Evolutionary conservation across 129 eudicot genomes (phyloP).

Genomic region (Rutidosis leptorrhynchoides): DNA sequence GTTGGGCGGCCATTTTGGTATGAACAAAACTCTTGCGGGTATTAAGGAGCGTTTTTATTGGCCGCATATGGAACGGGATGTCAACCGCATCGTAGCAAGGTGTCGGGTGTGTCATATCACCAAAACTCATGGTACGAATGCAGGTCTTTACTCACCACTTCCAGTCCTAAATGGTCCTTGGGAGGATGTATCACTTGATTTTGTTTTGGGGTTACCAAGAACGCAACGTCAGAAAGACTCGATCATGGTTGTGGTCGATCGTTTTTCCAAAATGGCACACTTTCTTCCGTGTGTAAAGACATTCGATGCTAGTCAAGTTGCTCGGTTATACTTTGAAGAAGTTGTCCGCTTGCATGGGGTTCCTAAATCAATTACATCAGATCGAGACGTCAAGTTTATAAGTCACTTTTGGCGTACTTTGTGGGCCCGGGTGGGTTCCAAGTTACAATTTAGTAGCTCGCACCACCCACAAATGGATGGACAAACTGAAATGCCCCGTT

Average conservation of each 20-base stretch:
- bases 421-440: not conserved
- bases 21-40: not conserved
- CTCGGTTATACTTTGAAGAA: not conserved
- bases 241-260: not conserved
- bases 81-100: not conserved
- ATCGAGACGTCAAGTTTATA: no score
- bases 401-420: not conserved
- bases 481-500: no score
- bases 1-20: not conserved
- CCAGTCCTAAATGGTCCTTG: not conserved
- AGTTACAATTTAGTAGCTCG: not conserved
- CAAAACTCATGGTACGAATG: not conserved
- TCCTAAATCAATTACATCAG: no score
- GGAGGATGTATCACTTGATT: not conserved
- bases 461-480: not conserved
- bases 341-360: not conserved
- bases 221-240: not conserved
- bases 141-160: not conserved
- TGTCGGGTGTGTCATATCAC: not conserved
- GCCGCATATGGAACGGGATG: not conserved
- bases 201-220: not conserved
- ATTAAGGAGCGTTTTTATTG: not conserved
- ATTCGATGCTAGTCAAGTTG: not conserved
- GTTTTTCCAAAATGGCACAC: not conserved
- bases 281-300: not conserved